These are phyloP conservation scores for Pyrus pyrifolia DNA, from an alignment of 306 rosid species.

Conservation along the genomic window DNA sequence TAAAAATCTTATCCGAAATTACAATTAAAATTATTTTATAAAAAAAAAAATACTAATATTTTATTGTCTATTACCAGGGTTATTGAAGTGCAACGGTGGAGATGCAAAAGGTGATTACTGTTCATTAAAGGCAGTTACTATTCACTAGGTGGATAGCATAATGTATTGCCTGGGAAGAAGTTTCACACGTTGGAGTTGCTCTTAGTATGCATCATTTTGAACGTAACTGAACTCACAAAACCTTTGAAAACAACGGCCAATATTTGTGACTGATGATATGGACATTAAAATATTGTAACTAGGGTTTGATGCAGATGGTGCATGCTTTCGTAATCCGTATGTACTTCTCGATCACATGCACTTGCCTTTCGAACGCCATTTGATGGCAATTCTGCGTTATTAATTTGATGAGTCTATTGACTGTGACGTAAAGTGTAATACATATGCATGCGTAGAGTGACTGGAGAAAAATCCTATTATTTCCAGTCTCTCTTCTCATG, in stretches of 20 bases:
- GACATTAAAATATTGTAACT: not conserved
- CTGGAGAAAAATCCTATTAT: not conserved
- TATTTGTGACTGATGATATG: not conserved
- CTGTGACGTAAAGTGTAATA: constrained; percentile 15
- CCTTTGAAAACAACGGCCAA: too few species aligned
- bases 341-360: constrained; percentile 6
- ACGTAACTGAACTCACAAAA: not conserved
- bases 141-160: too few species aligned
- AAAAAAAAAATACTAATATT: too few species aligned
- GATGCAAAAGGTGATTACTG: too few species aligned
- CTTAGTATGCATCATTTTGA: not conserved
- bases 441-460: constrained; percentile 6
- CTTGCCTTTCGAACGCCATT: constrained; percentile 7
- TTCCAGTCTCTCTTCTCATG: too few species aligned
- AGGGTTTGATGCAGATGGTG: not conserved
- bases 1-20: too few species aligned
- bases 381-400: not conserved
- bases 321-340: not conserved
- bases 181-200: too few species aligned
- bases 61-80: too few species aligned
- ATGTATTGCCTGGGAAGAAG: too few species aligned
- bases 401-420: not conserved
- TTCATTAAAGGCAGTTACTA: too few species aligned
- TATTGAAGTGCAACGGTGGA: too few species aligned
- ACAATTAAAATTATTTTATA: too few species aligned